Conservation (phyloP, 179 eudicot species). For the Camellia oleifera region DNA sequence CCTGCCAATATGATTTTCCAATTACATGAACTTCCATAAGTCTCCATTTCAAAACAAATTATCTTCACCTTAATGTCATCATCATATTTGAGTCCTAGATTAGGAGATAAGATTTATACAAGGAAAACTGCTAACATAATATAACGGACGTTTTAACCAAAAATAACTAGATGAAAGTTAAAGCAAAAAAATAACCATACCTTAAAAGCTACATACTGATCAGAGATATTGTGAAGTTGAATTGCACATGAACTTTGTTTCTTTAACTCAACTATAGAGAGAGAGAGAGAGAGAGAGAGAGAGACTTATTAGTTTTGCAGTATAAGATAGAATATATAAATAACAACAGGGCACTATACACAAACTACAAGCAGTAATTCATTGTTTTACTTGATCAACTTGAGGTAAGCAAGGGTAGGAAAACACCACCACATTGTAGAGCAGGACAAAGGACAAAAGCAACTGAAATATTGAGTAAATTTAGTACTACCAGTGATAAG, state of each 20-base stretch:
- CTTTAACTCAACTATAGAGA: conserved; percentile 59
- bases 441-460: conserved; percentile 2
- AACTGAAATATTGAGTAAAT: background rate
- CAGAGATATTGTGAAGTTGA: conserved; percentile 54
- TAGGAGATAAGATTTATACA: background rate
- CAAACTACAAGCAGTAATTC: background rate
- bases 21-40: conserved; percentile 16
- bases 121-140: background rate
- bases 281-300: conserved; percentile 8
- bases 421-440: background rate
- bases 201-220: conserved; percentile 72
- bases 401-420: background rate
- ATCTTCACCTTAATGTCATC: background rate
- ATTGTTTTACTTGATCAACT: conserved; percentile 7
- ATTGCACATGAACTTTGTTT: conserved; percentile 71
- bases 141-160: background rate
- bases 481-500: background rate
- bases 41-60: background rate
- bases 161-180: background rate
- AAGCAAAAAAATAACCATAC: conserved; percentile 27
- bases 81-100: background rate
- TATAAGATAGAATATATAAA: background rate
- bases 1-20: conserved; percentile 46
- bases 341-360: background rate
- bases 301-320: conserved; percentile 5